Percentiles rank a stretch among this genome's conserved stretches.
These are phyloP conservation scores for Ogataea glucozyma DNA, from an alignment of 805 yeast species.

Conservation along the genomic window DNA sequence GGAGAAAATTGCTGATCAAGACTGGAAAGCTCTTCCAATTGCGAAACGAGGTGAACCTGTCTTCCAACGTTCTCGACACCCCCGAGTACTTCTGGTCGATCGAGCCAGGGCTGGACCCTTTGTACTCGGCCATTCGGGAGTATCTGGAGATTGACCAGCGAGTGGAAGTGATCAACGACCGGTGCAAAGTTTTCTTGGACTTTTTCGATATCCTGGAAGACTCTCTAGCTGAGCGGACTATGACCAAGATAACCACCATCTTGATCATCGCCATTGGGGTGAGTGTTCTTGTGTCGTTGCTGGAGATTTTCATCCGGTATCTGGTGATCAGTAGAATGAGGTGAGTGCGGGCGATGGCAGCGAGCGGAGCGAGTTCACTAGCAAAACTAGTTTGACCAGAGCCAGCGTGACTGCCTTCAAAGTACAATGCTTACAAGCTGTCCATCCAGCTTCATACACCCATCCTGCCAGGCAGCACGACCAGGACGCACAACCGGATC, in stretches of 20 bases:
- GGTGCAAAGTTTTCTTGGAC: constrained; percentile 92
- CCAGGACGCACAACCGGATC: too few species aligned
- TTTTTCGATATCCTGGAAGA: constrained; percentile 91
- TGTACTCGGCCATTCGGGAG: constrained; percentile 85
- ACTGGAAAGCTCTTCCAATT: constrained; percentile 89
- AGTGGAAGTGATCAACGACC: constrained; percentile 88
- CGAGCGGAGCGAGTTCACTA: neutral
- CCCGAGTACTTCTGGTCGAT: constrained; percentile 96
- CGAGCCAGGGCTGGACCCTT: constrained; percentile 93
- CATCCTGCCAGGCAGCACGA: too few species aligned
- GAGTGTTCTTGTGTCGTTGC: constrained; percentile 72
- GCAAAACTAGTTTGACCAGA: too few species aligned
- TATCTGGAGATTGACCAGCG: constrained; percentile 94
- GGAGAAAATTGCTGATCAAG: constrained; percentile 82
- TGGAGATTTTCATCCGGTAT: constrained; percentile 67
- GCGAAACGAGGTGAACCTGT: constrained; percentile 89
- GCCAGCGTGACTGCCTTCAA: too few species aligned
- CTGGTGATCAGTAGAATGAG: constrained; percentile 39
- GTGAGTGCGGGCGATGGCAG: neutral
- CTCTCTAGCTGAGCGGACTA: constrained; percentile 89
- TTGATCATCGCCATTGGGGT: constrained; percentile 79
- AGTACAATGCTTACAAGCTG: too few species aligned
- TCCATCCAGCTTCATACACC: too few species aligned
- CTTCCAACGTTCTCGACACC: constrained; percentile 88
- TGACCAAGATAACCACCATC: constrained; percentile 89